These are phyloP conservation scores for Corymbia maculata DNA, from an alignment of 345 rosid genomes.

Conservation along the genomic window DNA sequence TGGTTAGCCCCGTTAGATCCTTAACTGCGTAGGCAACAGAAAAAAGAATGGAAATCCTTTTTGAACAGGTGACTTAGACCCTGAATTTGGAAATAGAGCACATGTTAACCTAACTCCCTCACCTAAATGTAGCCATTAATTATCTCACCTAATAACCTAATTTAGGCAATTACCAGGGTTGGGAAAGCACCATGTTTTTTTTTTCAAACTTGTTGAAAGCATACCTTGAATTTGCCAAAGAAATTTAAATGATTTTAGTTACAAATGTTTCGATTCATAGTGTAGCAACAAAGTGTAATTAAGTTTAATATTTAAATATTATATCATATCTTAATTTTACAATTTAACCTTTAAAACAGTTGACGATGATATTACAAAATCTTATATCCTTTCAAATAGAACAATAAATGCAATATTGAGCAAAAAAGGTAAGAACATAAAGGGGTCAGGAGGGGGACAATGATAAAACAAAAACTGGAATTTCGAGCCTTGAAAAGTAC, in stretches of 20 bases:
- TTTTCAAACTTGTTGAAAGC: background rate
- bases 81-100: background rate
- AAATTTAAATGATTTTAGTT: background rate
- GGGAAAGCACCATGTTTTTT: background rate
- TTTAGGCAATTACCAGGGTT: background rate
- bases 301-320: background rate
- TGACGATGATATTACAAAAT: background rate
- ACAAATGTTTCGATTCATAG: background rate
- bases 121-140: background rate
- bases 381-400: fast-evolving
- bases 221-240: background rate
- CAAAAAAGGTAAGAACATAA: background rate
- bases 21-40: background rate
- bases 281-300: background rate
- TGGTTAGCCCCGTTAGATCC: background rate
- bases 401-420: background rate
- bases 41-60: background rate
- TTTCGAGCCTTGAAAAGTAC: background rate
- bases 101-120: background rate
- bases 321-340: background rate
- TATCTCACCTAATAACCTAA: background rate
- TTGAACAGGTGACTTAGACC: background rate
- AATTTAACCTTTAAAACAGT: background rate
- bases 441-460: background rate
- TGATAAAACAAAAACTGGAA: background rate